phyloP scores from a whole-genome alignment of 352 stramenopile genomes.

The Globisporangium abappressorium region DNA sequence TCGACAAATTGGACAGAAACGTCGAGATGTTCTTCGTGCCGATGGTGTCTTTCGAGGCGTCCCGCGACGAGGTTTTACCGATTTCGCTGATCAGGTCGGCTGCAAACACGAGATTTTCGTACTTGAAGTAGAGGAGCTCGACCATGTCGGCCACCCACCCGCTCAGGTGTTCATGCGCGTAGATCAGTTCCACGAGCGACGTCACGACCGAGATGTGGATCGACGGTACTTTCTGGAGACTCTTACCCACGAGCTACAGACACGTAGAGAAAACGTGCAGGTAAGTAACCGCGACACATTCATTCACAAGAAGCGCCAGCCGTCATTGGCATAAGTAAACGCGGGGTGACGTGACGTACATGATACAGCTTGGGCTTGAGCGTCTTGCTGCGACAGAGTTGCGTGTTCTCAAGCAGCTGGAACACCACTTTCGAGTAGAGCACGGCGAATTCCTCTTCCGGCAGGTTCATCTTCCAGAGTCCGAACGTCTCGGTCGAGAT shows the following conservation, averaged over 20 bases:
- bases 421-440: conserved; percentile 72
- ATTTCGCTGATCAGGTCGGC: conserved; percentile 76
- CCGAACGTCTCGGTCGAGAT: conserved; percentile 59
- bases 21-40: conserved; percentile 76
- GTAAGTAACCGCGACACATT: background rate
- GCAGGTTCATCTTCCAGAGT: conserved; percentile 79
- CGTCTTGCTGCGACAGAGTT: conserved; percentile 55
- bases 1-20: conserved; percentile 66
- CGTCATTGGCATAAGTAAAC: background rate
- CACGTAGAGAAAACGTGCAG: background rate
- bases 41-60: conserved; percentile 64
- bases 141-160: conserved; percentile 58
- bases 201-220: conserved; percentile 71
- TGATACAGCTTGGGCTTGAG: conserved; percentile 70
- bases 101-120: conserved; percentile 60
- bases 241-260: conserved; percentile 52
- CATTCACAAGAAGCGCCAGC: background rate
- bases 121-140: conserved; percentile 56
- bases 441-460: conserved; percentile 78
- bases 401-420: conserved; percentile 59
- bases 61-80: conserved; percentile 63
- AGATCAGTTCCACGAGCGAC: conserved; percentile 72
- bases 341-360: conserved; percentile 22
- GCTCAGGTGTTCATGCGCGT: conserved; percentile 68
- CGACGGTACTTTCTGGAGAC: conserved; percentile 53